Evolutionary conservation across 106 monocot genomes (phyloP), one percentile per base, ranked within the genome.

Genomic region (Phalaenopsis equestris): DNA sequence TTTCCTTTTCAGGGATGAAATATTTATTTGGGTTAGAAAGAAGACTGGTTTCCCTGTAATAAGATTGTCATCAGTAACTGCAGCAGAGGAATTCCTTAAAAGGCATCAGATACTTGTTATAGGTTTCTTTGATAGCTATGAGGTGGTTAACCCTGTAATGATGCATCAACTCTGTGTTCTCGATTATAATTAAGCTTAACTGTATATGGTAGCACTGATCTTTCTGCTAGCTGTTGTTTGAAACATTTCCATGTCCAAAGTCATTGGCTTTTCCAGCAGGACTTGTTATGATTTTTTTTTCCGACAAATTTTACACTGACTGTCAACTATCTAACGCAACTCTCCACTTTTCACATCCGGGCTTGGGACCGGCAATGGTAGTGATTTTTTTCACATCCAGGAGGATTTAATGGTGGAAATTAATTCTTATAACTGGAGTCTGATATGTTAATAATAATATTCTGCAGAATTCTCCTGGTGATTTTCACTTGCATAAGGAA

Each of bases 11-110:
- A 99, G 99, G 87, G 95, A 99, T 19, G 95, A 93, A 74, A 93
- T 99, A 80, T 84, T 93, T n/a, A 88, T 89, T 55, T 99, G 99
- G 99, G 83, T 83, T 56, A 93, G 91, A 84, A 99, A 99, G 86
- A 99, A 95, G 86, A 95, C 91, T 72, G 95, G 95, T 46, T 42
- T 73, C 17, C 93, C 99, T 37, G 82, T 89, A 77, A 76, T 87
- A 21, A 91, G 86, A 72, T 70, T 99, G 37, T 56, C 80, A 77
- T 93, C 94, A 41, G 72, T 47, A 52, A 48, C 82, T 79, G 78
- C 87, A 18, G 95, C 95, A 10, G 85, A 91, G 80, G 91, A 93
- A 67, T 90, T 99, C 58, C 87, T 90, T 47, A 80, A 84, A 72
- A 84, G 49, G 73, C 82, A 95, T 78, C 86, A 87, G 16, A 88